Conservation (phyloP, 495 filamentous ascomycete species). For the Saxophila tyrrhenica region DNA sequence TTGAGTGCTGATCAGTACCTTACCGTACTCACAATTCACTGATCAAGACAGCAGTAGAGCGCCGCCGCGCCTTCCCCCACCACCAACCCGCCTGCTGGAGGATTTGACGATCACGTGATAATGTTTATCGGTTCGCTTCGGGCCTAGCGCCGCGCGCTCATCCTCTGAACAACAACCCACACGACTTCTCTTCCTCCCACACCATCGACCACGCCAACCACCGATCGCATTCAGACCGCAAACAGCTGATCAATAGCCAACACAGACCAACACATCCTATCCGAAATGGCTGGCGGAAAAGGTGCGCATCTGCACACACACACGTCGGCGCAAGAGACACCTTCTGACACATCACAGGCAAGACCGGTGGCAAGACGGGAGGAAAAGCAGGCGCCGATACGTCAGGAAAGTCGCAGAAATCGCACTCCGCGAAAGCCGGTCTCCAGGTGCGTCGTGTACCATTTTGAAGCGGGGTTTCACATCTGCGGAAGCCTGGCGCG, state of each 20-base stretch:
- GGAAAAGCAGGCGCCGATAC: constrained; percentile 51
- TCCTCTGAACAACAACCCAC: neutral
- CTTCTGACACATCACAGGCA: constrained; percentile 43
- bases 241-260: neutral
- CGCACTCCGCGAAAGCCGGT: constrained; percentile 95
- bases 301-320: constrained; percentile 22
- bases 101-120: no score
- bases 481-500: constrained; percentile 4
- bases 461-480: neutral
- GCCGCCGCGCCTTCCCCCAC: no score
- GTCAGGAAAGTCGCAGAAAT: constrained; percentile 84
- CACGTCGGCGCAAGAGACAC: neutral
- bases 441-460: constrained; percentile 68
- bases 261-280: neutral
- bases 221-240: neutral
- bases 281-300: constrained; percentile 32
- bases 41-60: no score
- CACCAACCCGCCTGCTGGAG: no score
- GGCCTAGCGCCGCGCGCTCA: no score
- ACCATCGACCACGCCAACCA: neutral
- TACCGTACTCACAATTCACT: no score
- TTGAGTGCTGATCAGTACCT: no score
- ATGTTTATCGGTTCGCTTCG: no score
- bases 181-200: neutral
- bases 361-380: constrained; percentile 77